Evolutionary conservation across 1,284 basidiomycete species (phyloP).

Genomic region (Moesziomyces parantarcticus): DNA sequence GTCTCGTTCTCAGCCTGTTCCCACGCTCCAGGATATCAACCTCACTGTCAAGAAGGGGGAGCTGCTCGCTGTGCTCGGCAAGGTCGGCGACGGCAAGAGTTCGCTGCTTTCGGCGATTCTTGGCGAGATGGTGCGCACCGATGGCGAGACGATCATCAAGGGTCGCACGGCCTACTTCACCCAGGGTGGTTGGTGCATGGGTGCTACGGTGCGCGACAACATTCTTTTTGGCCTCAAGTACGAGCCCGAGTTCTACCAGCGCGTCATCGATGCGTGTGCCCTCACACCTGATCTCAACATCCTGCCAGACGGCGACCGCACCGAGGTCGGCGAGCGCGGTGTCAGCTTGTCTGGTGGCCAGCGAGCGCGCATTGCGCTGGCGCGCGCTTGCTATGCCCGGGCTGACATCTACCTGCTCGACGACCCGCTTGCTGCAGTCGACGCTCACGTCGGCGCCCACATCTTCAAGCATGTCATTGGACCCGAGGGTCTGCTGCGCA

Average conservation of each 20-base stretch:
- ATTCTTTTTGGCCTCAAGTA: conserved; percentile 69
- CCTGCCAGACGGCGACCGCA: conserved; percentile 79
- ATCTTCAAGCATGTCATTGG: conserved; percentile 65
- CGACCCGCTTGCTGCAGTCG: conserved; percentile 77
- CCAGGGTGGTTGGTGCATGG: conserved; percentile 91
- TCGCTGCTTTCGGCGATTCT: conserved; percentile 60
- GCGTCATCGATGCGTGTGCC: conserved; percentile 55
- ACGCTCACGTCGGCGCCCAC: conserved; percentile 67
- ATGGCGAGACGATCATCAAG: conserved; percentile 59
- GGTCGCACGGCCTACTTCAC: conserved; percentile 78
- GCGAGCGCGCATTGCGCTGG: conserved; percentile 78
- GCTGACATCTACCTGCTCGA: conserved; percentile 78
- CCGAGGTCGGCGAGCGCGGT: conserved; percentile 73
- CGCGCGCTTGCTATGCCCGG: conserved; percentile 78
- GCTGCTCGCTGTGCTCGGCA: conserved; percentile 62
- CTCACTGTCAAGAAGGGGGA: conserved; percentile 53
- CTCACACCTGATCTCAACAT: conserved; percentile 75
- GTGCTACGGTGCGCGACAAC: conserved; percentile 76
- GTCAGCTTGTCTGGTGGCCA: conserved; percentile 72
- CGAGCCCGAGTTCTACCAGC: conserved; percentile 72
- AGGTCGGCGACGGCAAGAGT: conserved; percentile 65
- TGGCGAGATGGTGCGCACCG: conserved; percentile 61
- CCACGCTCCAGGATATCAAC: conserved; percentile 52
- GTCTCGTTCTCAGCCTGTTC: conserved; percentile 71
- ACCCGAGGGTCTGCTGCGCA: conserved; percentile 48